Conservation (phyloP, 192 early-diverging fungal species). For the Linnemannia schmuckeri region DNA sequence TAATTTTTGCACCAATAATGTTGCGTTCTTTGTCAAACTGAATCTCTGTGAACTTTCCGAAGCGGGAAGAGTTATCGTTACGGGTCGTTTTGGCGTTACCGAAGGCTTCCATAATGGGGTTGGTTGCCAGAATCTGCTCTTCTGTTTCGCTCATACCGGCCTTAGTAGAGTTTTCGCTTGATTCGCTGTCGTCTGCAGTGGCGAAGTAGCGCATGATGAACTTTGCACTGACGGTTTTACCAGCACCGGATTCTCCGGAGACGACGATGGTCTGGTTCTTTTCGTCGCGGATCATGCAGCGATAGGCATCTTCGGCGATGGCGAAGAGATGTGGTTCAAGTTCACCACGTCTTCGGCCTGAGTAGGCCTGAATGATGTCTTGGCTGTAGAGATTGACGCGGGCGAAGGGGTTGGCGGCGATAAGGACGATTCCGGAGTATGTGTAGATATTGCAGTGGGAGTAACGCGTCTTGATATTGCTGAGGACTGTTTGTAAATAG, state of each 20-base stretch:
- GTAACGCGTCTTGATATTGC: constrained; percentile 93
- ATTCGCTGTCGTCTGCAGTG: constrained; percentile 78
- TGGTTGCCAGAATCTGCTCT: constrained; percentile 92
- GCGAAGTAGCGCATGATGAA: constrained; percentile 99
- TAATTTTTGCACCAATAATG: constrained; percentile 94
- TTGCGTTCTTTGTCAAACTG: constrained; percentile 86
- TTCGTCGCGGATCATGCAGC: constrained; percentile 92
- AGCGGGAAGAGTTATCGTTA: constrained; percentile 98
- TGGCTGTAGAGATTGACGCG: constrained; percentile 90
- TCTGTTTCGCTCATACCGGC: constrained; percentile 78
- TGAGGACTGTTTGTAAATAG: constrained; percentile 73
- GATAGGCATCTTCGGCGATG: constrained; percentile 98
- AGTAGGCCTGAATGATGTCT: constrained; percentile 93
- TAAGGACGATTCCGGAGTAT: constrained; percentile 98
- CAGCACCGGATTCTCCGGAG: constrained; percentile 96
- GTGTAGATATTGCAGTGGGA: constrained; percentile 96
- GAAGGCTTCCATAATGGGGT: constrained; percentile 99
- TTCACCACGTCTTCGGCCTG: constrained; percentile 92
- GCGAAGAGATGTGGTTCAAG: constrained; percentile 99
- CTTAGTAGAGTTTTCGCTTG: constrained; percentile 55
- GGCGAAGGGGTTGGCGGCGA: constrained; percentile 97
- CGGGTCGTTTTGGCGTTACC: constrained; percentile 99
- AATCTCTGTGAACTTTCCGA: constrained; percentile 95
- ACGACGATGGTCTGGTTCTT: constrained; percentile 99
- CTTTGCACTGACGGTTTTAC: constrained; percentile 96